These are phyloP conservation scores for Entoloma clypeatum DNA, from an alignment of 1,284 basidiomycete species.

Conservation along the genomic window DNA sequence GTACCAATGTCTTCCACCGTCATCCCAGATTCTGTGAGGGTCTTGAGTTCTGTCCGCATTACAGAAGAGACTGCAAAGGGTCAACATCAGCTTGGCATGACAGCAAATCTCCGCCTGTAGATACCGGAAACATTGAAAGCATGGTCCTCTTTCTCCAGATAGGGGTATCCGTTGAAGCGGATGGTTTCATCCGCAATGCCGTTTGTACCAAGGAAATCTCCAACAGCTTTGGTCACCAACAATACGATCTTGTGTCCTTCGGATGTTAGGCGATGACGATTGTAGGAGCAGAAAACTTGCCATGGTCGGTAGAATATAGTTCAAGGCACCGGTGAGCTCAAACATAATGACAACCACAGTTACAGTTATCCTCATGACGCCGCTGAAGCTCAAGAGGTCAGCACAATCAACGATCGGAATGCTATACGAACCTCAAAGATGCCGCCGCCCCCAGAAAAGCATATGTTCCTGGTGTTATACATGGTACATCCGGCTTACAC, in stretches of 20 bases:
- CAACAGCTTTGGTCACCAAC: constrained; percentile 94
- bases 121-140: constrained; percentile 85
- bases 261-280: constrained; percentile 7
- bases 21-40: constrained; percentile 75
- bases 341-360: constrained; percentile 99
- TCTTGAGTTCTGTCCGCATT: constrained; percentile 80
- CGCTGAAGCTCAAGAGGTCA: constrained; percentile 44
- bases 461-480: constrained; percentile 98
- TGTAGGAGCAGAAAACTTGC: constrained; percentile 39
- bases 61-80: constrained; percentile 70
- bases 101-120: constrained; percentile 19
- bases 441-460: constrained; percentile 94
- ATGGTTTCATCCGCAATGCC: constrained; percentile 99
- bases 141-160: constrained; percentile 92
- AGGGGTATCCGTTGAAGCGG: constrained; percentile 94
- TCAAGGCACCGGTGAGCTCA: constrained; percentile 97
- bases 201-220: constrained; percentile 89
- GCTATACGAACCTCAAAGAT: constrained; percentile 69
- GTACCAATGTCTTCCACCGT: constrained; percentile 74
- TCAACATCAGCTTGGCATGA: constrained; percentile 6
- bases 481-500: constrained; percentile 89
- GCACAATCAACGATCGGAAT: constrained; percentile 2
- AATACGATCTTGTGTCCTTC: constrained; percentile 74
- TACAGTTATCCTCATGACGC: constrained; percentile 95
- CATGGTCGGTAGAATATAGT: constrained; percentile 98